phyloP scores from a whole-genome alignment of 208 protist genomes.

The Novymonas esmeraldas region DNA sequence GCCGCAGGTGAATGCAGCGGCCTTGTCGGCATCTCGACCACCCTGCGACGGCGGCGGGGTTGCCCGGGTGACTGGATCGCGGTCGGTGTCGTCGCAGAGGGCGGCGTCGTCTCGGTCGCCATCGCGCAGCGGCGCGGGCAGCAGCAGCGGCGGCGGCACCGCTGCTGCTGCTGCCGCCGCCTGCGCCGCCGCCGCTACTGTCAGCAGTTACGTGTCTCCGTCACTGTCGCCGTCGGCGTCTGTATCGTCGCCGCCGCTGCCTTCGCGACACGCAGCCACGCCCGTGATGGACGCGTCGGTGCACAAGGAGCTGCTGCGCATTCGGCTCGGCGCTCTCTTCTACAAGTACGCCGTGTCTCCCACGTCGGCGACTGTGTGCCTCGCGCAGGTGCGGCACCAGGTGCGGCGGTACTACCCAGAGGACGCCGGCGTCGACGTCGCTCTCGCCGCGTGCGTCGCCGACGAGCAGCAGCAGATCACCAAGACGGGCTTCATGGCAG shows the following conservation, averaged over 20 bases:
- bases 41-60: too few species aligned
- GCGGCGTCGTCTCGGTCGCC: background rate
- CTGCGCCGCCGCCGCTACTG: background rate
- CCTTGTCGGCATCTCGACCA: too few species aligned
- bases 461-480: constrained; percentile 32
- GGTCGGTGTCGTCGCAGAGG: too few species aligned
- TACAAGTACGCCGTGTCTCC: constrained; percentile 73
- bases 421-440: constrained; percentile 57
- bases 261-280: background rate
- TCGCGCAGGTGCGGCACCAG: constrained; percentile 49
- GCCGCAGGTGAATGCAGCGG: too few species aligned
- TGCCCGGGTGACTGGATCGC: too few species aligned
- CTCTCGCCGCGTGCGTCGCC: constrained; percentile 25
- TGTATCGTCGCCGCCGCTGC: background rate
- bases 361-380: constrained; percentile 31
- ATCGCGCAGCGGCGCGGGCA: background rate
- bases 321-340: constrained; percentile 82
- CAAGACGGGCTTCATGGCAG: constrained; percentile 59
- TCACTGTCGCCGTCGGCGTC: background rate
- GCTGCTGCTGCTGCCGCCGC: background rate
- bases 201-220: background rate
- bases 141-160: background rate
- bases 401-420: constrained; percentile 62
- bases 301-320: constrained; percentile 44
- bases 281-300: background rate